A percentile compares a stretch with the other conserved stretches of the same genome.
Evolutionary conservation across 805 yeast species (phyloP).

Genomic region (Pichia manshurica): DNA sequence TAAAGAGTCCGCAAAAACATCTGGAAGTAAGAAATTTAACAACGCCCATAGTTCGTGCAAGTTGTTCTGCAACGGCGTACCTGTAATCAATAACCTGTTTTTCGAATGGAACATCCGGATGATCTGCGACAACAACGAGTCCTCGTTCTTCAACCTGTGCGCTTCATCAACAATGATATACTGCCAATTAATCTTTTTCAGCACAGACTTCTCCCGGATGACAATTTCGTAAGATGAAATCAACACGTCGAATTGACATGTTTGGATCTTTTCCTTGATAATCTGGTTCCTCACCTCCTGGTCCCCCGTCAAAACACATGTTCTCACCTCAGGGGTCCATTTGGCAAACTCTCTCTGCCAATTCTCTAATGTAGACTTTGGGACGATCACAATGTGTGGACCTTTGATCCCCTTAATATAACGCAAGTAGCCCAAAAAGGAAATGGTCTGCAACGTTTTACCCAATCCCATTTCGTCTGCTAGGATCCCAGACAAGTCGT

Average conservation of each 20-base stretch:
- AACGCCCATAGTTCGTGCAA: constrained; percentile 79
- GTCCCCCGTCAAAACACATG: constrained; percentile 68
- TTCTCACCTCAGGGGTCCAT: constrained; percentile 78
- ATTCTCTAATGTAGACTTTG: constrained; percentile 74
- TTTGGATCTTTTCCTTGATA: constrained; percentile 43
- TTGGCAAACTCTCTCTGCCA: constrained; percentile 72
- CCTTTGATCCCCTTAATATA: constrained; percentile 56
- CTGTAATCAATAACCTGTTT: constrained; percentile 68
- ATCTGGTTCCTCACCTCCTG: constrained; percentile 58
- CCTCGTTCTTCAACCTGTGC: constrained; percentile 76
- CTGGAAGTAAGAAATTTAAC: constrained; percentile 70
- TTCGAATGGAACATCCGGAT: constrained; percentile 66
- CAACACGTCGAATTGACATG: constrained; percentile 67
- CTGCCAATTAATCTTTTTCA: constrained; percentile 67
- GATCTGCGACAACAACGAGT: constrained; percentile 64
- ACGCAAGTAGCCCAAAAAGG: constrained; percentile 67
- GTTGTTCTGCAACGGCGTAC: constrained; percentile 78
- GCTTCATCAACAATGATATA: constrained; percentile 80
- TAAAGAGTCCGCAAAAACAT: constrained; percentile 66
- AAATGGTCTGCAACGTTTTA: constrained; percentile 73
- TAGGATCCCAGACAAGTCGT: constrained; percentile 65
- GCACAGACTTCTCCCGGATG: constrained; percentile 63
- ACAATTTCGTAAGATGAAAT: constrained; percentile 73
- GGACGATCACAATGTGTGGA: constrained; percentile 72
- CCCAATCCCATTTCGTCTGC: constrained; percentile 89